Evolutionary conservation across 169 alveolate genomes (phyloP), one percentile per base, ranked within the genome.

Genomic region (Plasmodium blacklocki): DNA sequence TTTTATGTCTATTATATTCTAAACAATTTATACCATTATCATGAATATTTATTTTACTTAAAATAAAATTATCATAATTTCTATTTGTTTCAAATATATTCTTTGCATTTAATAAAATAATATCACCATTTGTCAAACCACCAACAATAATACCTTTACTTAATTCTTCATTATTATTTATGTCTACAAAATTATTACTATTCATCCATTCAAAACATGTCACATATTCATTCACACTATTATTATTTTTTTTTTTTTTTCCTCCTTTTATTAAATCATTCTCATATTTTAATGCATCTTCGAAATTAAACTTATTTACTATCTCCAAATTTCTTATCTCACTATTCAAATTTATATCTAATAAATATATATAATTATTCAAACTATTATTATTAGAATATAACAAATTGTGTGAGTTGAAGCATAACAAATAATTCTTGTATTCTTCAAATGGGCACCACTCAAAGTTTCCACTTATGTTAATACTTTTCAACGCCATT

Each of bases 1-100:
- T 76, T 21, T 93, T 93, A 29, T 86, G 90, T 21, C 67, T 88
- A 68, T 93, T 93, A 86, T 58, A 93, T 39, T 93, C 93, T 23
- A 93, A 67, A 26, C 95, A 93, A 19, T 73, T 88, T 66, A 93
- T 74, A 21, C 85, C 19, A 23, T 88, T 88, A 7, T 68, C 83
- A 73, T 93, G 93, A 14, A 92, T 62, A 59, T 59, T 74, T 58
- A 73, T 56, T 54, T 74, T 74, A 43, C 91, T 89, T 26, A 93
- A 19, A n/a, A 86, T 59, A 49, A 86, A 86, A 52, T 86, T 63
- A 0, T 70, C 76, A 60, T 86, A 73, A 64, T 56, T 50, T 59
- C 19, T 12, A 21, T 52, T 23, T 1, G 26, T 63, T 5, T 56
- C 70, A 86, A 86, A 86, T 18, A 86, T 18, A 86, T 60, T 72